These are phyloP conservation scores for Raffaelea albimanens DNA, from an alignment of 2,329 filamentous ascomycete species.

Conservation along the genomic window DNA sequence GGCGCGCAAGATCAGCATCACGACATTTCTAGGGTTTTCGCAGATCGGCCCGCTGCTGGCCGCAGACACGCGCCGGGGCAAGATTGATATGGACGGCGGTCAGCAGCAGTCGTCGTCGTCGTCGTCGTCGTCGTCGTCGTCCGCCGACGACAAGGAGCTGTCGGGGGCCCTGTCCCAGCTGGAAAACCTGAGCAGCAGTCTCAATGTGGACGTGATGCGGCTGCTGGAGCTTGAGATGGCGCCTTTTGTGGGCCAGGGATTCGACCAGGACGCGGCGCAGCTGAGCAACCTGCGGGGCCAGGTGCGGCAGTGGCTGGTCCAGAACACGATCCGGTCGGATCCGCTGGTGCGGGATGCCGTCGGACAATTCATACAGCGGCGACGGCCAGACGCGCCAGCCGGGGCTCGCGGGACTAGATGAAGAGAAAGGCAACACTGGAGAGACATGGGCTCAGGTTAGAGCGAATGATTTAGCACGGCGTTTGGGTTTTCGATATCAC, in stretches of 20 bases:
- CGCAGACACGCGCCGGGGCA: constrained; percentile 21
- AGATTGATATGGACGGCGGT: constrained; percentile 18
- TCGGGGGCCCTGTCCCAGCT: constrained; percentile 57
- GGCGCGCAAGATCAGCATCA: constrained; percentile 65
- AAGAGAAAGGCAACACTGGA: not conserved
- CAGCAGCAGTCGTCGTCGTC: constrained; percentile 8
- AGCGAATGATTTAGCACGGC: too few species aligned
- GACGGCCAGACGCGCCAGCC: constrained; percentile 51
- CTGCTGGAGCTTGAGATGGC: constrained; percentile 70
- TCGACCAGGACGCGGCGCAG: constrained; percentile 21
- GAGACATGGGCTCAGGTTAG: too few species aligned
- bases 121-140: too few species aligned
- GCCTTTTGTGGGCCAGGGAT: constrained; percentile 54
- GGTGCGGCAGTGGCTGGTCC: constrained; percentile 78
- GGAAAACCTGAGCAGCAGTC: constrained; percentile 44
- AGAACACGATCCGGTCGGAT: constrained; percentile 73
- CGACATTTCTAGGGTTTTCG: constrained; percentile 72
- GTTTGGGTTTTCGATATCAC: too few species aligned
- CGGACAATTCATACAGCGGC: constrained; percentile 53
- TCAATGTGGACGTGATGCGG: constrained; percentile 60
- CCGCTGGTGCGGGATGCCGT: constrained; percentile 76
- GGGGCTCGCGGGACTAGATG: constrained; percentile 47
- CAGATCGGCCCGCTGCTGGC: constrained; percentile 65
- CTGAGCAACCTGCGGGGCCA: constrained; percentile 56
- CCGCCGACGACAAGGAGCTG: constrained; percentile 35